Conservation (phyloP, 495 filamentous ascomycete genomes). For the Melanomma pulvis-pyrius region DNA sequence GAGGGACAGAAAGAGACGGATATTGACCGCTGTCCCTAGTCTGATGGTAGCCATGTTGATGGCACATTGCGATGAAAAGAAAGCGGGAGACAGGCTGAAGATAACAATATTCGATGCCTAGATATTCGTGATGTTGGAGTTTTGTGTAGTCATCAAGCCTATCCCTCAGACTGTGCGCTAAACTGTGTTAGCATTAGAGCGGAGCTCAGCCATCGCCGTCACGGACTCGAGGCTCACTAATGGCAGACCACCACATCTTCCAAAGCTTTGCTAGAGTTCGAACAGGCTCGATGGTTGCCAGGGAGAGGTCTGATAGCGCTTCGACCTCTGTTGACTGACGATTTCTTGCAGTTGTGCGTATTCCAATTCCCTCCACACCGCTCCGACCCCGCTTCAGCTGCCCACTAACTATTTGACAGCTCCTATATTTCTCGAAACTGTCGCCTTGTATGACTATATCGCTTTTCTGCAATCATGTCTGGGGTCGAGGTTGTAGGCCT, state of each 20-base stretch:
- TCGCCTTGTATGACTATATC: background rate
- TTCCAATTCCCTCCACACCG: background rate
- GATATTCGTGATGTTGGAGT: background rate
- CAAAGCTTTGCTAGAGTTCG: background rate
- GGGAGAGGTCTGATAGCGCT: background rate
- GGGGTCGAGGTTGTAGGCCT: constrained; percentile 34
- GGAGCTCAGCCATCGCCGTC: no score
- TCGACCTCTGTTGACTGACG: background rate
- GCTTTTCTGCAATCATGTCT: constrained; percentile 16
- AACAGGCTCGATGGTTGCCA: background rate
- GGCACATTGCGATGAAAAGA: constrained; percentile 10
- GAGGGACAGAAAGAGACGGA: constrained; percentile 29
- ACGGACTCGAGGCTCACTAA: background rate
- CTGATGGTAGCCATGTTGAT: constrained; percentile 28
- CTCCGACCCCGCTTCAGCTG: background rate
- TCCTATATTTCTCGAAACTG: background rate
- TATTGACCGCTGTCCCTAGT: constrained; percentile 25
- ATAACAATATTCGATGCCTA: constrained; percentile 15
- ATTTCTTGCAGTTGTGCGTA: background rate
- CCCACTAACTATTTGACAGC: background rate
- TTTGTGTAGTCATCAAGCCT: background rate
- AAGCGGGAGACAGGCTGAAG: background rate
- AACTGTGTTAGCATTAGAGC: background rate
- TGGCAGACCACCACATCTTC: background rate
- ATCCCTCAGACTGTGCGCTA: background rate